Base-by-base conservation (phyloP, 352 stramenopile species). In the Globisporangium megalacanthum region DNA sequence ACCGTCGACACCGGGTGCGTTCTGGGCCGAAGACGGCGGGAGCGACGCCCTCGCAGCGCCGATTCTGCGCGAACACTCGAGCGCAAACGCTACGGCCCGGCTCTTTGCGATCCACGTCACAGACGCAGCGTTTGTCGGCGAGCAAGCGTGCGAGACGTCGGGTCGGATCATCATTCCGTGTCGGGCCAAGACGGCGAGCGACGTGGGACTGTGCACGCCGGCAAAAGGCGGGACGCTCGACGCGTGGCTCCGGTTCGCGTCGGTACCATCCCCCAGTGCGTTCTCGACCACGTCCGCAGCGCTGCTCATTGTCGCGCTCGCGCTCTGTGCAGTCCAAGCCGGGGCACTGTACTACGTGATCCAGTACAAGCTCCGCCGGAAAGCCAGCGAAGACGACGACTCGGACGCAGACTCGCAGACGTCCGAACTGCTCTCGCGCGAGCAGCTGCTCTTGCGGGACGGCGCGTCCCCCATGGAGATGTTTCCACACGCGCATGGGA, bases 101-200 rank as follows among this genome's bases (percentile, higher is more conserved):
- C 63, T 88, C 4, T 90, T 86, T 65, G 80, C 80, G 22, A 75
- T 90, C 49, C 80, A 90, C 56, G 56, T 90, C 46, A 72, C 61
- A 5, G 62, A 72, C 15, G 41, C 39, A 2, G 60, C 49, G 29
- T 90, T 90, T 55, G 59, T 63, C 42, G 80, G 69, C 13, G 50
- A 62, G n/a, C 59, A 65, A 13, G 78, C 73, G n/a, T 90, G 80
- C 52, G 54, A 80, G 50, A 53, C 72, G 9, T 58, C 78, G 13
- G 72, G 66, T 4, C 66, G 84, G 54, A 83, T 88, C 22, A 88
- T 90, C 61, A 61, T 90, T 22, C 80, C 80, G 15, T 90, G 80
- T 61, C 68, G 76, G 53, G 76, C 73, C 49, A 66, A 74, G n/a
- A 65, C 56, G 2, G 67, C 75, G 13, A 66, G 47, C 13, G 77